Evolutionary conservation across 441 rosid genomes (phyloP).

Genomic region (Gossypium armourianum): DNA sequence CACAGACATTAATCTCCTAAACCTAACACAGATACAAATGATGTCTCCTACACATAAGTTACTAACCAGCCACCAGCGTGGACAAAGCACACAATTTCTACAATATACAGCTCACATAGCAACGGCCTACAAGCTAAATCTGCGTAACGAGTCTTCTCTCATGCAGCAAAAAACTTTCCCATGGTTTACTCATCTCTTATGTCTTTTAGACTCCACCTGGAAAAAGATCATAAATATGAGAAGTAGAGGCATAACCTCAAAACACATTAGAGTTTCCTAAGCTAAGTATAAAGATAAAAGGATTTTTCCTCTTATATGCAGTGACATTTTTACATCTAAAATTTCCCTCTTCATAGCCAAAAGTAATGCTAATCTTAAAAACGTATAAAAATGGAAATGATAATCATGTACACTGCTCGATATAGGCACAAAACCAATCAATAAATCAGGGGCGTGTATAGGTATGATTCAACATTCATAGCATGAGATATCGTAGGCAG

Average conservation of each 20-base stretch:
- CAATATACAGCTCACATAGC: constrained; percentile 34
- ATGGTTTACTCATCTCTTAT: constrained; percentile 30
- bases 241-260: not conserved
- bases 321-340: not conserved
- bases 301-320: not conserved
- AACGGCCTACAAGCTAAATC: constrained; percentile 30
- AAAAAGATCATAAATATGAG: constrained; percentile 2
- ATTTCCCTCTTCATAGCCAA: not conserved
- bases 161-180: constrained; percentile 17
- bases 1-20: constrained; percentile 19
- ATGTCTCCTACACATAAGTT: constrained; percentile 21
- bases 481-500: not conserved
- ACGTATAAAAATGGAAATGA: not conserved
- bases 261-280: not conserved
- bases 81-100: constrained; percentile 24
- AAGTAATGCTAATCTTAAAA: not conserved
- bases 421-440: not conserved
- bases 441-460: not conserved
- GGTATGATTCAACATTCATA: not conserved
- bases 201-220: constrained; percentile 48
- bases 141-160: constrained; percentile 21
- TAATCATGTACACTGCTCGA: not conserved
- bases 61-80: constrained; percentile 24
- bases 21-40: constrained; percentile 20
- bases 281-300: not conserved